Conservation (phyloP, 345 rosid genomes). For the Eucalyptus polybractea region DNA sequence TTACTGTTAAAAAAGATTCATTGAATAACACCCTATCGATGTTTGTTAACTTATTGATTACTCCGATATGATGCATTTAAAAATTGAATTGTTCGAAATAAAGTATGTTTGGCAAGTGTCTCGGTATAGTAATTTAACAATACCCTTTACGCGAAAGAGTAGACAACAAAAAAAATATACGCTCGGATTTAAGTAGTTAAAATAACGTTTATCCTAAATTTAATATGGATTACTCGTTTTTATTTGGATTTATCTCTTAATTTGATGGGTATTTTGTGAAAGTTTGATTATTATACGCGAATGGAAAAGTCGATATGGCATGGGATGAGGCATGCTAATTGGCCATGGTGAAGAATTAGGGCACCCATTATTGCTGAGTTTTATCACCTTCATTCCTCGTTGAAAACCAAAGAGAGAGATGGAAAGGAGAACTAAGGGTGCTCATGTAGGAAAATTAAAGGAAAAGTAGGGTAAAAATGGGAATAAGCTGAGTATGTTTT, state of each 20-base stretch:
- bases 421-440: not conserved
- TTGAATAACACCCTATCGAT: not conserved
- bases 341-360: not conserved
- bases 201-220: not conserved
- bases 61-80: not conserved
- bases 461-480: not conserved
- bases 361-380: not conserved
- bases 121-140: too few species aligned
- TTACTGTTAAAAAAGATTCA: not conserved
- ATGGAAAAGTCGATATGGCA: not conserved
- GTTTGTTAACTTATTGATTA: not conserved
- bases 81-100: not conserved
- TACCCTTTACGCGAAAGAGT: not conserved
- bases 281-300: not conserved
- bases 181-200: not conserved
- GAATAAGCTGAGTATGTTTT: not conserved
- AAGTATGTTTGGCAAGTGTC: not conserved
- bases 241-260: not conserved
- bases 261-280: not conserved
- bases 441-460: not conserved
- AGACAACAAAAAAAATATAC: not conserved
- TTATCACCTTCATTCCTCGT: not conserved
- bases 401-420: not conserved
- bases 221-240: rapidly evolving
- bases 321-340: not conserved